phyloP scores from a whole-genome alignment of 1,139 yeast genomes.

The Scheffersomyces insectosa region DNA sequence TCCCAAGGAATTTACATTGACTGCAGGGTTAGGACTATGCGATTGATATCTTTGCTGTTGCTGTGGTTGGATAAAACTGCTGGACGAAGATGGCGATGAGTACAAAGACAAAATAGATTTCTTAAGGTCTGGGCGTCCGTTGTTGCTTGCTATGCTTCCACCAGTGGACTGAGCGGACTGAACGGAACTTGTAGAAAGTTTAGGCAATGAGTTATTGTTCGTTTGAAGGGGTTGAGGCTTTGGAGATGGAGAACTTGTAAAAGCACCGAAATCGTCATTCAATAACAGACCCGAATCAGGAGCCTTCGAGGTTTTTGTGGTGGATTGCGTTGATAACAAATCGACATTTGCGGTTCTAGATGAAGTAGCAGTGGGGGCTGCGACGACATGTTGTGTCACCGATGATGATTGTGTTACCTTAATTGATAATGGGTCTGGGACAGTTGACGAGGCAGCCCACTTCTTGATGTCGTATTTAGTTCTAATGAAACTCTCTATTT shows the following conservation, averaged over 20 bases:
- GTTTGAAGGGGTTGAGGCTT: conserved; percentile 4
- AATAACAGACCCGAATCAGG: conserved; percentile 8
- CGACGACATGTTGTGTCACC: not conserved
- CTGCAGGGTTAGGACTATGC: conserved; percentile 6
- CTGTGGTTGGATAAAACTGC: conserved; percentile 31
- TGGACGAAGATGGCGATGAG: conserved; percentile 61
- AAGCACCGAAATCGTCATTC: conserved; percentile 47
- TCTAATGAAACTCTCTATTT: conserved; percentile 84
- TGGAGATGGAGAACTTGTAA: conserved; percentile 31
- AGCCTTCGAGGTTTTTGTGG: not conserved
- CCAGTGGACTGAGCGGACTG: conserved; percentile 40
- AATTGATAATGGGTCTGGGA: conserved; percentile 61
- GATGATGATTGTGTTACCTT: conserved; percentile 4
- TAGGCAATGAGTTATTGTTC: conserved; percentile 3
- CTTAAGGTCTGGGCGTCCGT: conserved; percentile 65
- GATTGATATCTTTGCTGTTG: conserved; percentile 9
- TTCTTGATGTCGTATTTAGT: conserved; percentile 89
- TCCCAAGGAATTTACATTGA: conserved; percentile 22
- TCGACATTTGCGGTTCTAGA: not conserved
- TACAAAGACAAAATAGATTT: conserved; percentile 88
- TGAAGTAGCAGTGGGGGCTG: conserved; percentile 6
- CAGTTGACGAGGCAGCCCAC: conserved; percentile 60
- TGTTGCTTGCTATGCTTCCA: conserved; percentile 24
- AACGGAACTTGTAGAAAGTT: conserved; percentile 9
- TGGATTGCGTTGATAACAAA: conserved; percentile 4